These are phyloP conservation scores for Pythium oligandrum DNA, from an alignment of 352 stramenopile species.

Conservation along the genomic window DNA sequence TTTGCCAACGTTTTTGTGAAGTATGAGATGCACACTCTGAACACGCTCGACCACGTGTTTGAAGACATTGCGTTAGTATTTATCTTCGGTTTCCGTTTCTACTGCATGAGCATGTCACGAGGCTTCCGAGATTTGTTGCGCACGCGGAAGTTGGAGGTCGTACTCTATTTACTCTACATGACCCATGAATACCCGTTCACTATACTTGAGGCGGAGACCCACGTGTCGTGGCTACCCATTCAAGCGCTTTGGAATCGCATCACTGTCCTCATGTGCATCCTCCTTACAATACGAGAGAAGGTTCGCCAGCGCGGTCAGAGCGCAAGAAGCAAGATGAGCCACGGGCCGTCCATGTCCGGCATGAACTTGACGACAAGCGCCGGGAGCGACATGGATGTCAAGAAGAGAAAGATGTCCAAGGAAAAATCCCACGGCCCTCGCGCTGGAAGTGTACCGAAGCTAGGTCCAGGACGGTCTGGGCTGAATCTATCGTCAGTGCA, in stretches of 20 bases:
- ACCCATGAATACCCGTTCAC: not conserved
- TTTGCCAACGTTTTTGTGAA: conserved; percentile 16
- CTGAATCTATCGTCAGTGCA: too few species aligned
- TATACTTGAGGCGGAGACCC: not conserved
- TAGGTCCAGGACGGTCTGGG: too few species aligned
- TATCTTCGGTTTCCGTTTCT: conserved; percentile 10
- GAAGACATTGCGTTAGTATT: conserved; percentile 21
- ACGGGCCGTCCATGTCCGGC: too few species aligned
- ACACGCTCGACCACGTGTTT: conserved; percentile 4
- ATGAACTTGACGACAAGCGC: too few species aligned
- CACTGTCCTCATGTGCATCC: conserved; percentile 5
- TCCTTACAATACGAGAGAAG: not conserved
- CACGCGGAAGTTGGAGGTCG: not conserved
- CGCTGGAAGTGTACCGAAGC: too few species aligned
- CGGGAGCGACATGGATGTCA: too few species aligned
- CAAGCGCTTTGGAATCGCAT: conserved; percentile 2
- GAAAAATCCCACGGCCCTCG: too few species aligned
- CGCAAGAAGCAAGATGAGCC: too few species aligned
- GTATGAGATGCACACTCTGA: conserved; percentile 8
- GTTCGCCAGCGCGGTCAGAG: too few species aligned
- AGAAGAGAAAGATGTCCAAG: too few species aligned
- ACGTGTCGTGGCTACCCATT: not conserved
- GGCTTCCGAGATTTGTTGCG: too few species aligned
- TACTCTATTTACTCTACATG: not conserved
- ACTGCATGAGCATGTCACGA: too few species aligned